Evolutionary conservation across 2,329 filamentous ascomycete genomes (phyloP), one percentile per base, ranked within the genome.

Genomic region (Colletotrichum plurivorum): DNA sequence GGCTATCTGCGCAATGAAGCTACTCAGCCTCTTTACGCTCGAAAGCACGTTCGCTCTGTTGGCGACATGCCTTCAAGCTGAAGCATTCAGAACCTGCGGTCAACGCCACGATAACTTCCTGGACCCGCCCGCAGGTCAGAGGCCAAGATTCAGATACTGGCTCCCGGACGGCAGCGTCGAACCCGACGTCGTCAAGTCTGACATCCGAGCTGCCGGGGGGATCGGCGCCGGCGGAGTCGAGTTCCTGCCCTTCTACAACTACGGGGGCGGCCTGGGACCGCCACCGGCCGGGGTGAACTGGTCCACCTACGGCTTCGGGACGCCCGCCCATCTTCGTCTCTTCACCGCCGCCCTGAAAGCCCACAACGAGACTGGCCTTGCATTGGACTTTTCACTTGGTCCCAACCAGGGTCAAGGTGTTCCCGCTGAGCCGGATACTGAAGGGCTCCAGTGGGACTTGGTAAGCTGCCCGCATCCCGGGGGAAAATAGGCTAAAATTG

Each of bases 371-470:
- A 67, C 77, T 18, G 80, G 75, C 0, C 52, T 85, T 10, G 63
- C 81, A 5, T 78, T 87, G 72, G 84, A 87, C 70, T 83, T 84
- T 71, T 76, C 81, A 0, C 55, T 86, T 1, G 84, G 84, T 0
- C 80, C 84, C 0, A 84, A 84, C 67, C 81, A 84, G 71, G 85
- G 84, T 4, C 78, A 81, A 53, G 85, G 85, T 15, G 82, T 85
- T 3, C 84, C 84, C 1, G 78, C 80, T 0, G 71, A 73, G 1
- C 63, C 70, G 1, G 72, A 76, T 22, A 74, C 78, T 53, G 76
- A 79, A 5, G 82, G 80, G 0, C 73, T 81, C 10, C 68, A 75
- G 61, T 80, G 75, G 75, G 73, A 82, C 63, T 55, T 83, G 65
- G 57, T 67, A 54, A 49, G 55, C 5, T 39, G 5, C 51, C 6